Conservation (phyloP, 2,329 filamentous ascomycete genomes). For the Trichoderma simmonsii region DNA sequence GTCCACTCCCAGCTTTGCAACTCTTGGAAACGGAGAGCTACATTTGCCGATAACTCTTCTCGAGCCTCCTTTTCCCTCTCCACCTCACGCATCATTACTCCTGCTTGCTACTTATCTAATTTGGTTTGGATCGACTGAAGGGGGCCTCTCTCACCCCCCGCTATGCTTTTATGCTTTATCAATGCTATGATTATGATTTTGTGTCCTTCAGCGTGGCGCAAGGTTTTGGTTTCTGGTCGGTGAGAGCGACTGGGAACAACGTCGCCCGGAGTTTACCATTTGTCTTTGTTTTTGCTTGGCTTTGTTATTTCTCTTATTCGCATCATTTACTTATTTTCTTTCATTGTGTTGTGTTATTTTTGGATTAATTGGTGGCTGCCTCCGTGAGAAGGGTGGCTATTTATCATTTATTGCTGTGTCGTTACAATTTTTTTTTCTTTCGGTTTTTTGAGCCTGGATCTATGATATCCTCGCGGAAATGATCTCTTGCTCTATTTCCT, state of each 20-base stretch:
- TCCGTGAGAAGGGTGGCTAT: not conserved
- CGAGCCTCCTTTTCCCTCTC: not conserved
- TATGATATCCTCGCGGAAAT: not conserved
- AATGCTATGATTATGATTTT: not conserved
- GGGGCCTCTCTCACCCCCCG: not conserved
- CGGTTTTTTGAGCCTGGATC: not conserved
- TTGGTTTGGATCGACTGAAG: not conserved
- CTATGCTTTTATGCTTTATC: not conserved
- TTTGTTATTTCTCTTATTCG: not conserved
- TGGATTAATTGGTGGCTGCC: not conserved
- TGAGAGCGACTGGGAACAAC: slow-evolving; percentile 37
- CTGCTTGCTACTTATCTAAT: slow-evolving; percentile 12
- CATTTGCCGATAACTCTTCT: not conserved
- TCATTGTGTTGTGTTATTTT: not conserved
- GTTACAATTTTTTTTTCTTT: not conserved
- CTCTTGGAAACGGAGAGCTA: not conserved
- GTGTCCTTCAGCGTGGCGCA: slow-evolving; percentile 28
- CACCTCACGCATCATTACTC: not conserved
- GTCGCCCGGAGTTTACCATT: slow-evolving; percentile 21
- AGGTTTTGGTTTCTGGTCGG: slow-evolving; percentile 34
- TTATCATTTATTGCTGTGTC: not conserved
- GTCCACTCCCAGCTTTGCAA: not conserved
- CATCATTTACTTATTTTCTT: not conserved
- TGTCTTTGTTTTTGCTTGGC: not conserved
- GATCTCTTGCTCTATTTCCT: not conserved